A percentile compares a stretch with the other conserved stretches of the same genome.
Evolutionary conservation across 768 basidiomycete genomes (phyloP).

Genomic region (Chalciporus chontae): DNA sequence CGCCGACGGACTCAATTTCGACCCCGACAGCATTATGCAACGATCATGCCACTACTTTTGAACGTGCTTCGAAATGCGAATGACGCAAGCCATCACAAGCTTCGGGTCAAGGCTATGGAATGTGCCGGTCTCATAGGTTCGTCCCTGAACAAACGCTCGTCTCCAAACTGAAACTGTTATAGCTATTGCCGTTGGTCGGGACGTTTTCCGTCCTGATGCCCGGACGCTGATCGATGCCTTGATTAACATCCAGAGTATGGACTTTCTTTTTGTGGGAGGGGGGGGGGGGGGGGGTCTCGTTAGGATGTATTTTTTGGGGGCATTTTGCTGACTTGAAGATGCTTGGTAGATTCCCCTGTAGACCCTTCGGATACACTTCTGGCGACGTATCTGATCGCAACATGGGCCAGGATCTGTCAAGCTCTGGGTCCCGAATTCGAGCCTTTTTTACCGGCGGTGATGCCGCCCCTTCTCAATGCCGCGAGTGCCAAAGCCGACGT

Average conservation of each 20-base stretch:
- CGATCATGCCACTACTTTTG: constrained; percentile 79
- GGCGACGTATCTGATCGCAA: constrained; percentile 74
- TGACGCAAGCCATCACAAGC: constrained; percentile 58
- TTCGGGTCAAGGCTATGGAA: constrained; percentile 86
- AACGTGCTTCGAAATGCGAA: constrained; percentile 73
- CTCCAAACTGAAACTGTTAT: constrained; percentile 1
- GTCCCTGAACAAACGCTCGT: constrained; percentile 17
- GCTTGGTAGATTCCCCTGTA: constrained; percentile 52
- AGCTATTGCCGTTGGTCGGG: constrained; percentile 86
- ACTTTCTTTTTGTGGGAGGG: neutral
- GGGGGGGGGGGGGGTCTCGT: too few relatives aligned
- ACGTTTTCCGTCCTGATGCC: constrained; percentile 75
- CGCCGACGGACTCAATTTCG: neutral
- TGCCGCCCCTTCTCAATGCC: constrained; percentile 71
- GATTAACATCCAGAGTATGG: constrained; percentile 72
- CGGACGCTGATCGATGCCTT: constrained; percentile 67
- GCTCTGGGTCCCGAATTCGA: constrained; percentile 83
- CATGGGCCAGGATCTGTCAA: constrained; percentile 88
- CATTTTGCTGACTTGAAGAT: neutral
- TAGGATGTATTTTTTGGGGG: neutral
- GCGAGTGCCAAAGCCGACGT: constrained; percentile 82
- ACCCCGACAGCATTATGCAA: constrained; percentile 56
- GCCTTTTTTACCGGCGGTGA: constrained; percentile 80
- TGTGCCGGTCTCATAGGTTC: constrained; percentile 83
- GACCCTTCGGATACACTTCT: constrained; percentile 73